Evolutionary conservation across 2,329 filamentous ascomycete species (phyloP), one percentile per base, ranked within the genome.

Genomic region (Exophiala sp.): DNA sequence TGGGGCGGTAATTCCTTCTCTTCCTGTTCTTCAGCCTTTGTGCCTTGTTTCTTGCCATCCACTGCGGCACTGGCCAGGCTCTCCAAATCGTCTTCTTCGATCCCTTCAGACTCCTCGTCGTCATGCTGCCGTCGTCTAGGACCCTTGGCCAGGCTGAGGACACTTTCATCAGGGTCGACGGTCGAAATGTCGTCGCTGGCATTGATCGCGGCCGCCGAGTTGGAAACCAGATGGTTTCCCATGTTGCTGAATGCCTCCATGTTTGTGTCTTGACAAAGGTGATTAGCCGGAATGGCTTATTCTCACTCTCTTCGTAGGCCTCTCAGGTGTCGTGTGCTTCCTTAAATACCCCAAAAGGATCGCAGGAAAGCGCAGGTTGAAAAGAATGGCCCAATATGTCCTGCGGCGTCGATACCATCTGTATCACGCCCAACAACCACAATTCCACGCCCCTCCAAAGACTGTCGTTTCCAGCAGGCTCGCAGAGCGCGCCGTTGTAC

Each of bases 231-330:
- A 70, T 90, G 85, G 72, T 93, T 95, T 63, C 85, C 86, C 64
- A 91, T 81, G 70, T 93, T 85, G 56, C 85, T 91, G 67, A 94
- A 95, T 60, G 88, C 86, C 75, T 93, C 87, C 87, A 93, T 91
- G 60, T 42, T 60, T n/a, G 59, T 9, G 16, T 32, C n/a, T 19
- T 3, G 22, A 34, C 27, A 30, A 21, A 29, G 30, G 19, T 19
- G 35, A 38, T 18, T 7, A 16, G 7, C 10, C 9, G 5, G 18
- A 22, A n/a, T 5, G 9, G 9, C 7, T 13, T 13, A 5, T 4
- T 4, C n/a, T 16, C 5, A 13, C n/a, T 4, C 4, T 8, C 30
- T 39, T 6, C 35, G 35, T 8, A 39, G 3, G 14, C 5, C 10
- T 39, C 14, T 19, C 35, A 16, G 9, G 24, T 10, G 19, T 24